Evolutionary conservation across 805 yeast genomes (phyloP).

Genomic region (Candida sithepensis): DNA sequence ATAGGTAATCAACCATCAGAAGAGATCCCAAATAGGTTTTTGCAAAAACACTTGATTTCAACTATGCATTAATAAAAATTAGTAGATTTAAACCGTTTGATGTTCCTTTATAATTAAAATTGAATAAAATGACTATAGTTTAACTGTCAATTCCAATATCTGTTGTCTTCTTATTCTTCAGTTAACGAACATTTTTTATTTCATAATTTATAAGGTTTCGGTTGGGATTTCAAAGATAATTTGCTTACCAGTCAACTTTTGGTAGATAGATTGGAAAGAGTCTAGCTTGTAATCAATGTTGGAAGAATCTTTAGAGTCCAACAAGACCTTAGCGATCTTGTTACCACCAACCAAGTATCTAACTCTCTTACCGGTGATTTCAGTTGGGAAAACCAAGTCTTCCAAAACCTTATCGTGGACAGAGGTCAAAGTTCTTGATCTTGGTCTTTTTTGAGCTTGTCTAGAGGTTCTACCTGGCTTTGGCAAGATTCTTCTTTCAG

Average conservation of each 20-base stretch:
- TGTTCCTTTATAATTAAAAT: background rate
- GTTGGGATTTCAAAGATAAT: slow-evolving; percentile 94
- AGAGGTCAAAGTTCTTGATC: slow-evolving; percentile 98
- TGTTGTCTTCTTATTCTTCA: background rate
- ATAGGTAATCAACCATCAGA: too few species aligned
- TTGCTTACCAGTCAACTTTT: slow-evolving; percentile 98
- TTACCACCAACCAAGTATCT: slow-evolving; percentile 98
- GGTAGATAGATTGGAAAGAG: slow-evolving; percentile 98
- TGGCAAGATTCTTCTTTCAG: slow-evolving; percentile 99
- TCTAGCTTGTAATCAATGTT: slow-evolving; percentile 98
- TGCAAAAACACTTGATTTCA: background rate
- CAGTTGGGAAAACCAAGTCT: slow-evolving; percentile 99
- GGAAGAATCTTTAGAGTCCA: slow-evolving; percentile 96
- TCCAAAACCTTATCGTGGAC: slow-evolving; percentile 98
- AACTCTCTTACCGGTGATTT: slow-evolving; percentile 98
- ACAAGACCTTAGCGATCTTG: slow-evolving; percentile 96
- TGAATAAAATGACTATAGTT: background rate
- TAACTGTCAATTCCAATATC: background rate
- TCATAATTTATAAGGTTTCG: slow-evolving; percentile 39
- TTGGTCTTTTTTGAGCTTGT: slow-evolving; percentile 98
- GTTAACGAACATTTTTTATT: background rate
- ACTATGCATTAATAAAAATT: background rate
- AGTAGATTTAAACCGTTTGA: background rate
- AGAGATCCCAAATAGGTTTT: too few species aligned
- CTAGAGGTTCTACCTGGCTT: slow-evolving; percentile 96